A percentile compares a stretch with the other conserved stretches of the same genome.
These are phyloP conservation scores for Leccinellum rugosiceps DNA, from an alignment of 768 basidiomycete genomes.

Conservation along the genomic window DNA sequence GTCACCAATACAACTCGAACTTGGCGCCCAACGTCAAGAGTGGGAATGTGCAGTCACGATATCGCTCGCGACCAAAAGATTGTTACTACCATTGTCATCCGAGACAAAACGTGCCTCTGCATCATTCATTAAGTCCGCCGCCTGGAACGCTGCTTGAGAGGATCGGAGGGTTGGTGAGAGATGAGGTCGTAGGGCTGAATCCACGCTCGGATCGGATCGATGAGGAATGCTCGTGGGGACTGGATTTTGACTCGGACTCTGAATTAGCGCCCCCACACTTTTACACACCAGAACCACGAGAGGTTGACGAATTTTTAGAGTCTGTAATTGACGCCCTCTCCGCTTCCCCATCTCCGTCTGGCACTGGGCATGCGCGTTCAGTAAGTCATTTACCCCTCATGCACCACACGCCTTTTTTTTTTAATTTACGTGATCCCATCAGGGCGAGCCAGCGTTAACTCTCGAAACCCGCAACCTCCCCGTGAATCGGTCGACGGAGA, in stretches of 20 bases:
- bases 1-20: background rate
- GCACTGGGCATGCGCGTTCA: constrained; percentile 7
- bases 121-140: constrained; percentile 13
- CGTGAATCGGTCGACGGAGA: constrained; percentile 2
- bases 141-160: constrained; percentile 19
- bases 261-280: constrained; percentile 4
- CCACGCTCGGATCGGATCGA: constrained; percentile 8
- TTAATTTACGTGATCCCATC: constrained; percentile 5
- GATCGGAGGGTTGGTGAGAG: constrained; percentile 12
- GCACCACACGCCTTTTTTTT: background rate
- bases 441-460: constrained; percentile 8
- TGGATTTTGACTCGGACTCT: background rate
- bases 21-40: constrained; percentile 3
- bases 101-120: constrained; percentile 1
- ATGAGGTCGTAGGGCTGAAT: background rate
- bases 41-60: constrained; percentile 1
- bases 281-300: constrained; percentile 21
- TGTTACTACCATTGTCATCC: background rate
- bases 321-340: constrained; percentile 20
- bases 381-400: constrained; percentile 17
- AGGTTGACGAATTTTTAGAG: constrained; percentile 26
- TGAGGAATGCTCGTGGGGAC: background rate
- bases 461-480: constrained; percentile 16
- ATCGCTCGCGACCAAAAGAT: background rate
- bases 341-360: background rate